Evolutionary conservation across 2,329 filamentous ascomycete species (phyloP).

Genomic region (Botrytis paeoniae): DNA sequence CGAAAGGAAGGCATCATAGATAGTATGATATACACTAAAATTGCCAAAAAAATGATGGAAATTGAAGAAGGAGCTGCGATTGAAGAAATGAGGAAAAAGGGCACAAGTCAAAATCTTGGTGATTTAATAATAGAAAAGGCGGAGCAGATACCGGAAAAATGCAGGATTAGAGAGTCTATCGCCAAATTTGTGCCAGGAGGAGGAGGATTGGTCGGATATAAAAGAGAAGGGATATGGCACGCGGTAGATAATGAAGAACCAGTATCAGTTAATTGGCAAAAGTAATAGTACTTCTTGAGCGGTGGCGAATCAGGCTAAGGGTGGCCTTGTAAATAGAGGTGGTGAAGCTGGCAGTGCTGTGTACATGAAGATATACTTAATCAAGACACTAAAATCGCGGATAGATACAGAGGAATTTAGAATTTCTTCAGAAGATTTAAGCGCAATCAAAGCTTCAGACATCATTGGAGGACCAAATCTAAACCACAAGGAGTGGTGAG

Average conservation of each 20-base stretch:
- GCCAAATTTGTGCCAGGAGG: neutral
- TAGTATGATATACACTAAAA: neutral
- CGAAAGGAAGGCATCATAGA: conserved; percentile 11
- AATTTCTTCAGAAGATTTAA: neutral
- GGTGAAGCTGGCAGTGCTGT: neutral
- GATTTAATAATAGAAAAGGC: neutral
- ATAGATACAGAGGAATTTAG: no score
- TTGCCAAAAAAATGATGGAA: neutral
- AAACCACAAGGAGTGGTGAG: neutral
- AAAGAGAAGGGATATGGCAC: neutral
- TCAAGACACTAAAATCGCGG: neutral
- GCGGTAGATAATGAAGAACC: neutral
- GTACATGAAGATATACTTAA: neutral
- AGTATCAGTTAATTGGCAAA: neutral
- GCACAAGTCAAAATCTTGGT: neutral
- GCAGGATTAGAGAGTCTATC: conserved; percentile 1
- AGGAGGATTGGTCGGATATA: neutral
- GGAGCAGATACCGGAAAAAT: neutral
- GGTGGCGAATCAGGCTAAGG: neutral
- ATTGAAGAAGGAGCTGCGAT: conserved; percentile 15
- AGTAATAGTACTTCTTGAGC: neutral
- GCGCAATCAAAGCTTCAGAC: neutral
- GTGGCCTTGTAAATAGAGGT: neutral
- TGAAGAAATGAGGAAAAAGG: neutral
- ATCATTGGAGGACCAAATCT: neutral